Percentiles rank a stretch among this genome's conserved stretches.
Evolutionary conservation across 2,329 filamentous ascomycete species (phyloP).

Genomic region (Sporothrix humicola): DNA sequence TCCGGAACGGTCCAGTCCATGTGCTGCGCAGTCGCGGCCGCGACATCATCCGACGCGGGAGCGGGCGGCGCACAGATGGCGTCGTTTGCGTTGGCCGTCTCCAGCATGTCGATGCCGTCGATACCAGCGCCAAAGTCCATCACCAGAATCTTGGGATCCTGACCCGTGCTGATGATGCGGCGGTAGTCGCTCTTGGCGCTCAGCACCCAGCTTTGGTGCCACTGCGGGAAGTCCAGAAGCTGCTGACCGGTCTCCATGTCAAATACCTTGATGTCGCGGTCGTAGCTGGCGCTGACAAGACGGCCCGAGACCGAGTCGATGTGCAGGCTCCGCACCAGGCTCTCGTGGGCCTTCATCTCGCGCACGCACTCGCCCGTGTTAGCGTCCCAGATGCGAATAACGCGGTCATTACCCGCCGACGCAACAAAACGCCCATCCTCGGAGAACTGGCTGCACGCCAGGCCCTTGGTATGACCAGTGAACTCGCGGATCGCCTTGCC

Average conservation of each 20-base stretch:
- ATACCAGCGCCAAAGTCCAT: constrained; percentile 83
- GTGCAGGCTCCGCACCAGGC: constrained; percentile 87
- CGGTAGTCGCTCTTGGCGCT: constrained; percentile 96
- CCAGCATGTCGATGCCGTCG: constrained; percentile 62
- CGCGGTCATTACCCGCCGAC: constrained; percentile 92
- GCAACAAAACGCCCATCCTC: constrained; percentile 94
- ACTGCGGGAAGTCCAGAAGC: constrained; percentile 85
- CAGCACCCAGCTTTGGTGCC: constrained; percentile 96
- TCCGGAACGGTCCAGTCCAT: not conserved
- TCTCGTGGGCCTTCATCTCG: constrained; percentile 80
- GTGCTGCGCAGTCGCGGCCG: not conserved
- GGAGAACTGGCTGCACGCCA: constrained; percentile 94
- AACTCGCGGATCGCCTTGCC: constrained; percentile 91
- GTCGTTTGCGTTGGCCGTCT: constrained; percentile 42
- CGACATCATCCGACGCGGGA: not conserved
- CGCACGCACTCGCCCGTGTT: constrained; percentile 84
- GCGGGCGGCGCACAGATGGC: not conserved
- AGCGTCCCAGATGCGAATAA: constrained; percentile 95
- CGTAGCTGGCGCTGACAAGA: constrained; percentile 90
- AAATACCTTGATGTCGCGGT: constrained; percentile 94
- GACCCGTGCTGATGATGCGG: constrained; percentile 90
- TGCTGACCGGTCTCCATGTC: constrained; percentile 80
- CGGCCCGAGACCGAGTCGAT: constrained; percentile 85
- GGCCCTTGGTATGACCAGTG: constrained; percentile 83
- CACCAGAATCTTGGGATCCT: constrained; percentile 89